A percentile compares a stretch with the other conserved stretches of the same genome.
These are phyloP conservation scores for Cryptococcus depauperatus DNA, from an alignment of 1,284 basidiomycete species.

Conservation along the genomic window DNA sequence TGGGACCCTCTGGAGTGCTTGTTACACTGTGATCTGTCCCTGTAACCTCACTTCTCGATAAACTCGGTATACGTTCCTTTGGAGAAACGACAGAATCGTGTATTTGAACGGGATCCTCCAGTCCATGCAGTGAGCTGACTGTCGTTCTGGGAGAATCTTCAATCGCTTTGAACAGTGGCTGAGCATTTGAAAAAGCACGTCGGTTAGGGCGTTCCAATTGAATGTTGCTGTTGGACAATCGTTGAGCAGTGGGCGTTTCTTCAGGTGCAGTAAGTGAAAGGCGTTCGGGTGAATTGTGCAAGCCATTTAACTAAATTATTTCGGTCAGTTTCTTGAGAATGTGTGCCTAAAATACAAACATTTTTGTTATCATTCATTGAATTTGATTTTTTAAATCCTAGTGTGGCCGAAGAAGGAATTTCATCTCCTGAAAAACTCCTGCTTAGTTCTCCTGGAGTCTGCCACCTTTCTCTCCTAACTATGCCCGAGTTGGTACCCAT, in stretches of 20 bases:
- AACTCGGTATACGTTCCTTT: constrained; percentile 33
- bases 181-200: constrained; percentile 9
- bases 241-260: constrained; percentile 21
- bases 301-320: constrained; percentile 1
- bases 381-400: constrained; percentile 15
- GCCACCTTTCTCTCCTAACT: constrained; percentile 23
- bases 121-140: neutral
- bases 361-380: constrained; percentile 18
- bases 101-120: constrained; percentile 1
- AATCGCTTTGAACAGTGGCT: constrained; percentile 2
- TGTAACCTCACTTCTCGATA: constrained; percentile 36
- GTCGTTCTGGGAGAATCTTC: neutral
- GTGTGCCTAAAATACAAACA: constrained; percentile 7
- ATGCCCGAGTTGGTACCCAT: constrained; percentile 17
- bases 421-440: constrained; percentile 29
- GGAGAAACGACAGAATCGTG: neutral
- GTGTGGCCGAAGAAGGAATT: constrained; percentile 9
- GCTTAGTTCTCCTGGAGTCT: constrained; percentile 31
- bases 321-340: neutral
- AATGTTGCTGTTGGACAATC: constrained; percentile 20
- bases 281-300: constrained; percentile 10
- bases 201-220: constrained; percentile 18
- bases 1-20: constrained; percentile 35
- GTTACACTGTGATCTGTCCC: constrained; percentile 30
- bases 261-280: constrained; percentile 6